These are phyloP conservation scores for Amaranthus hypochondriacus DNA, from an alignment of 148 eudicot genomes.

Conservation along the genomic window DNA sequence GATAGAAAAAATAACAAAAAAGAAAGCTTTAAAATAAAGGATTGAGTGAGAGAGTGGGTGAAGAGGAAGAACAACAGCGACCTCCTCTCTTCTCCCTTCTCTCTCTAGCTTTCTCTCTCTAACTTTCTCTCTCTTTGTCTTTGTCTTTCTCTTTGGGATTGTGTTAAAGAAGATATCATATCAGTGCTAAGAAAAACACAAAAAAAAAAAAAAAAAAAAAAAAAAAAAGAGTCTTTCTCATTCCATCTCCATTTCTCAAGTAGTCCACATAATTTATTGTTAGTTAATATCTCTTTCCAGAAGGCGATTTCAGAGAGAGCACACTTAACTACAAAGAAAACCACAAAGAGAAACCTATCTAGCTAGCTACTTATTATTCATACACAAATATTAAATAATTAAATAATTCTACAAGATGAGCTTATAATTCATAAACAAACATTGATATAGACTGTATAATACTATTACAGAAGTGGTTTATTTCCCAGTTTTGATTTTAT, in stretches of 20 bases:
- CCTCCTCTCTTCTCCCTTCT: conserved; percentile 31
- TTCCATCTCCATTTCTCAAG: too few relatives aligned
- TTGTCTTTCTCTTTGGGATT: background rate
- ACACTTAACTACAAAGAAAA: conserved; percentile 28
- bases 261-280: conserved; percentile 19
- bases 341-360: conserved; percentile 20
- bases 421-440: conserved; percentile 24
- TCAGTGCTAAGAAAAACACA: too few relatives aligned
- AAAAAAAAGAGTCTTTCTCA: too few relatives aligned
- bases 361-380: too few relatives aligned
- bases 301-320: conserved; percentile 60
- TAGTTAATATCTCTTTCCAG: conserved; percentile 43
- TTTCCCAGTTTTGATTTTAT: too few relatives aligned
- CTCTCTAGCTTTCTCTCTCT: conserved; percentile 5
- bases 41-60: conserved; percentile 54
- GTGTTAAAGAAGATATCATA: too few relatives aligned
- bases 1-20: too few relatives aligned
- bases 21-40: conserved; percentile 20
- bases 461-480: too few relatives aligned
- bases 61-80: conserved; percentile 43
- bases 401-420: background rate
- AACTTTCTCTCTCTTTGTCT: conserved; percentile 18
- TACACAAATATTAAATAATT: conserved; percentile 1
- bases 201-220: too few relatives aligned
- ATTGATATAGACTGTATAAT: conserved; percentile 14